Conservation (phyloP, 129 eudicot genomes). For the Heracleum sosnowskyi region DNA sequence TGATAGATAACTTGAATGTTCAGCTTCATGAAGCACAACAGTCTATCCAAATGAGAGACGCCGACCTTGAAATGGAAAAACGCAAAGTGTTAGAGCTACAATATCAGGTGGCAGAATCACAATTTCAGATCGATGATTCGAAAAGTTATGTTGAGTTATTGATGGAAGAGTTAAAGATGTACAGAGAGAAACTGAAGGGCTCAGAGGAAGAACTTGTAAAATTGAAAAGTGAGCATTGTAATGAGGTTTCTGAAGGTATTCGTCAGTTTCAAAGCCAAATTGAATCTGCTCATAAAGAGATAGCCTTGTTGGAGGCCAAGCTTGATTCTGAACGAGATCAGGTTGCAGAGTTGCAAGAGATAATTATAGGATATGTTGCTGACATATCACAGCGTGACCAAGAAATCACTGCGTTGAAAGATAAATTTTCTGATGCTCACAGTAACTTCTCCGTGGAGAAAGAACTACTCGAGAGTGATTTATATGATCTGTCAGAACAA, state of each 20-base stretch:
- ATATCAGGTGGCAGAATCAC: slow-evolving; percentile 36
- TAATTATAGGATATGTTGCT: slow-evolving; percentile 17
- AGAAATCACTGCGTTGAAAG: slow-evolving; percentile 36
- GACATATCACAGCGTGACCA: slow-evolving; percentile 33
- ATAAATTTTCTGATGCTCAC: slow-evolving; percentile 21
- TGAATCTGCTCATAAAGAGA: slow-evolving; percentile 21
- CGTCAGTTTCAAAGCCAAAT: slow-evolving; percentile 23
- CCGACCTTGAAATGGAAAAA: slow-evolving; percentile 40
- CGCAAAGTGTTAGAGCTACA: slow-evolving; percentile 38
- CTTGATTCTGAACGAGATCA: slow-evolving; percentile 38
- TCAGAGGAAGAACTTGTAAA: slow-evolving; percentile 32
- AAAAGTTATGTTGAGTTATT: slow-evolving; percentile 18
- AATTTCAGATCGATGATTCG: slow-evolving; percentile 25
- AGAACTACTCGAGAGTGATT: slow-evolving; percentile 23
- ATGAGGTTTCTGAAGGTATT: slow-evolving; percentile 21
- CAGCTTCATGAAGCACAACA: slow-evolving; percentile 28
- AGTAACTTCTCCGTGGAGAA: slow-evolving; percentile 21
- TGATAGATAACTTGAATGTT: slow-evolving; percentile 21
- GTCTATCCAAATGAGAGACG: slow-evolving; percentile 20
- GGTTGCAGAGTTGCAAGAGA: slow-evolving; percentile 39
- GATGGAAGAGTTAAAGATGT: slow-evolving; percentile 29
- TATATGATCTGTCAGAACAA: slow-evolving; percentile 27
- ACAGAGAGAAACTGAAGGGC: slow-evolving; percentile 24
- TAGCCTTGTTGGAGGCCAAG: slow-evolving; percentile 27
- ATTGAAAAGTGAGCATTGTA: slow-evolving; percentile 20